Evolutionary conservation across 2,329 filamentous ascomycete genomes (phyloP), one percentile per base, ranked within the genome.

Genomic region (Gaeumannomyces tritici): DNA sequence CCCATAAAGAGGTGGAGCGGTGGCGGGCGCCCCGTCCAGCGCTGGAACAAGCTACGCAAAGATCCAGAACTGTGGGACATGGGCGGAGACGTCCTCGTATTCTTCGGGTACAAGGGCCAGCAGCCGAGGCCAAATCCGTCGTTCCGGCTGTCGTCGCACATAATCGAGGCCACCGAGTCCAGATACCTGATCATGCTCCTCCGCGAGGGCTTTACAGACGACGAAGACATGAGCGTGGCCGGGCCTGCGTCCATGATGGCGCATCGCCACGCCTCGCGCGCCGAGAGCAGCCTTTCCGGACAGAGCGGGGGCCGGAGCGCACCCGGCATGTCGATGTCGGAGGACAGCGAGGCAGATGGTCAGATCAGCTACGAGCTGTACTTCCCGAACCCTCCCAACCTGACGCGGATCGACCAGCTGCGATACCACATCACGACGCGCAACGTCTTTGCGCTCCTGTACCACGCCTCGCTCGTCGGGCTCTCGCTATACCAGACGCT

Each of bases 401-500:
- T 81, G 54, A 78, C 69, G 67, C 79, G 73, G 68, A 72, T 72
- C 24, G 81, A 80, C 55, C 80, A 79, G 62, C 76, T 80, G 1
- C 77, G 84, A 1, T 79, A 88, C 65, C 84, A 87, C 66, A 79
- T 89, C 58, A 86, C 87, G 0, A 87, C 87, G 0, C 82, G 88
- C 26, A 90, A 90, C 67, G 82, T 89, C 57, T 85, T 90, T 67
- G 87, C 87, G 0, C 73, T 89, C 42, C 72, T 89, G 2, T 86
- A 84, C 67, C 80, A 84, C 61, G 83, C 83, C 27, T 86, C 87
- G 0, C 76, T 90, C 0, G 86, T 90, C 2, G 88, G 88, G 0
- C 69, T 83, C 1, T 85, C 86, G 5, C 71, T 90, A 0, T 82
- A 81, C 66, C 84, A 89, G 66, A 85, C 87, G 47, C 73, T 90